These are phyloP conservation scores for Pestalotiopsis sp. DNA, from an alignment of 2,329 filamentous ascomycete genomes.

Conservation along the genomic window DNA sequence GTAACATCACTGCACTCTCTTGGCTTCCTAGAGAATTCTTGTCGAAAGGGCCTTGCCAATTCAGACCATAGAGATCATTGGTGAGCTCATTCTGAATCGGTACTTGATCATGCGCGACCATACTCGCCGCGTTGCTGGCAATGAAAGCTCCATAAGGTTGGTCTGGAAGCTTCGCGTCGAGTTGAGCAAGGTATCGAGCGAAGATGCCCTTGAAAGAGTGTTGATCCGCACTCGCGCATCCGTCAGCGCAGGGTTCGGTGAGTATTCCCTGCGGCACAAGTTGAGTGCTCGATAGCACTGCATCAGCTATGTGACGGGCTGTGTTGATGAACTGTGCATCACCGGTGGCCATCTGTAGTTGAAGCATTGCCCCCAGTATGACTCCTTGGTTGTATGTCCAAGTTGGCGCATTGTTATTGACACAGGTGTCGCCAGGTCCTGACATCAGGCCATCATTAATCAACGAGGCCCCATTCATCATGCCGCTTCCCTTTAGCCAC, in stretches of 20 bases:
- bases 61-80: constrained; percentile 42
- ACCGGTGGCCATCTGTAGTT: constrained; percentile 46
- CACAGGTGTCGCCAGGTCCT: constrained; percentile 22
- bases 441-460: constrained; percentile 46
- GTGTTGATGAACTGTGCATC: constrained; percentile 22
- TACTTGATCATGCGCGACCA: constrained; percentile 52
- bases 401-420: constrained; percentile 30
- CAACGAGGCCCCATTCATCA: constrained; percentile 40
- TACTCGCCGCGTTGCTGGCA: constrained; percentile 50
- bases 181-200: constrained; percentile 53
- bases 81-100: constrained; percentile 28
- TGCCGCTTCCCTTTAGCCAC: constrained; percentile 42
- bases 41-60: constrained; percentile 56
- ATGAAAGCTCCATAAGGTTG: constrained; percentile 48
- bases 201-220: constrained; percentile 68
- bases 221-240: constrained; percentile 34
- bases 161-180: constrained; percentile 48
- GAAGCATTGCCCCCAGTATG: constrained; percentile 58
- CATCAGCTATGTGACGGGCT: constrained; percentile 30
- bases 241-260: constrained; percentile 40
- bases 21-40: constrained; percentile 51
- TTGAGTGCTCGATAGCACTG: constrained; percentile 32
- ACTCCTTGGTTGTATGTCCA: constrained; percentile 63
- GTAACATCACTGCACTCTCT: constrained; percentile 54
- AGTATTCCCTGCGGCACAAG: constrained; percentile 42